Conservation (phyloP, 2,329 filamentous ascomycete species). For the Ophiocordyceps camponoti-floridani region DNA sequence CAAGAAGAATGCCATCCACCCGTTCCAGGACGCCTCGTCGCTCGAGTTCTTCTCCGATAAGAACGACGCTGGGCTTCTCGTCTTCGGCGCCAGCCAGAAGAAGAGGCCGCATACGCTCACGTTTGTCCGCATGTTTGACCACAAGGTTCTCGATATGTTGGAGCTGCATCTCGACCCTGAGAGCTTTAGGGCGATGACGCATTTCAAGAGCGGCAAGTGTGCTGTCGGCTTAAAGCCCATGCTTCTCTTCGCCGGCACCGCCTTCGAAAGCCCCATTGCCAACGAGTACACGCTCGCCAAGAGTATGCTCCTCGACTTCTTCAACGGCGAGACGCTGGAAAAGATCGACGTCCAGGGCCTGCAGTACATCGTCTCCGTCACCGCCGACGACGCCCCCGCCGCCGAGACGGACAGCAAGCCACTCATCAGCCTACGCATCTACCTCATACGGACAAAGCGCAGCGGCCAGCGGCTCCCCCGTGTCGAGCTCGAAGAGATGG, state of each 20-base stretch:
- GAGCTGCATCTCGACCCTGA: constrained; percentile 71
- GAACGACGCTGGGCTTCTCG: constrained; percentile 76
- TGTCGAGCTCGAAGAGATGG: constrained; percentile 90
- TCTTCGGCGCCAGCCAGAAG: constrained; percentile 76
- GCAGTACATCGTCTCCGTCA: constrained; percentile 75
- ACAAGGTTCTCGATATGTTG: constrained; percentile 86
- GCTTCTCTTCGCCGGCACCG: constrained; percentile 75
- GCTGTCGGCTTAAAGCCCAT: constrained; percentile 76
- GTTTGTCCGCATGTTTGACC: constrained; percentile 62
- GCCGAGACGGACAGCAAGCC: constrained; percentile 29
- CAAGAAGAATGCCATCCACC: constrained; percentile 93
- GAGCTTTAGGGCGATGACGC: constrained; percentile 47
- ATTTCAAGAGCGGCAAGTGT: constrained; percentile 62
- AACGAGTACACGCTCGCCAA: constrained; percentile 76
- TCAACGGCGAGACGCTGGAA: constrained; percentile 56
- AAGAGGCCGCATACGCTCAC: constrained; percentile 90
- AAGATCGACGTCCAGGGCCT: constrained; percentile 90
- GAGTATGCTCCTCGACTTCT: constrained; percentile 76
- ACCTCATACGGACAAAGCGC: constrained; percentile 71
- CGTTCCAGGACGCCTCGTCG: constrained; percentile 76
- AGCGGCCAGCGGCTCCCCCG: constrained; percentile 75
- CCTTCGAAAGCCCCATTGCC: constrained; percentile 66
- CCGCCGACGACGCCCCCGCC: constrained; percentile 45
- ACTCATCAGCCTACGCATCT: constrained; percentile 53
- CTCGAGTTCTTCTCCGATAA: constrained; percentile 94